Conservation (phyloP, 371 early-diverging fungal species). For the Lichtheimia ornata region DNA sequence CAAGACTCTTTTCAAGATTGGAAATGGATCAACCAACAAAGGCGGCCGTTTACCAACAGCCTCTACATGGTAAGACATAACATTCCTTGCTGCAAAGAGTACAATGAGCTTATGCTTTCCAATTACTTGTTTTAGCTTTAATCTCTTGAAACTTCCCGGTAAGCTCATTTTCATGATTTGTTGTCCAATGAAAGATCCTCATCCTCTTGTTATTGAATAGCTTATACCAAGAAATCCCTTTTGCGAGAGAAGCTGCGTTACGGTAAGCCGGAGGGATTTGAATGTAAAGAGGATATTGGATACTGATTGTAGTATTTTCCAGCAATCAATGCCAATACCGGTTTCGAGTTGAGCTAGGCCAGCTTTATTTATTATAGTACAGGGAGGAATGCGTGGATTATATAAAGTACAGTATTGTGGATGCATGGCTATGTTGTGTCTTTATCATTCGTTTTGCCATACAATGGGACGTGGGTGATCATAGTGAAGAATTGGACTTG, state of each 20-base stretch:
- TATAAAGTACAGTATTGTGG: neutral
- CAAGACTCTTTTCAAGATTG: slow-evolving; percentile 52
- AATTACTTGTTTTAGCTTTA: slow-evolving; percentile 63
- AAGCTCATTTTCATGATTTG: slow-evolving; percentile 1
- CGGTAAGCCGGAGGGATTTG: slow-evolving; percentile 26
- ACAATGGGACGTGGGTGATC: neutral
- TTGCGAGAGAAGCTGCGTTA: slow-evolving; percentile 56
- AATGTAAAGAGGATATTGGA: neutral
- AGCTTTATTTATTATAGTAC: neutral
- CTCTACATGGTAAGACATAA: slow-evolving; percentile 44
- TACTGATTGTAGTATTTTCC: slow-evolving; percentile 9
- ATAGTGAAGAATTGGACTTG: slow-evolving; percentile 8
- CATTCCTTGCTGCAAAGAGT: neutral
- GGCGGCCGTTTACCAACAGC: slow-evolving; percentile 56
- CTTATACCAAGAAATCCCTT: slow-evolving; percentile 56
- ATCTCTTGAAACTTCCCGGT: slow-evolving; percentile 86
- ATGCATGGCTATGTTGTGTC: neutral
- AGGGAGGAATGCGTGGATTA: neutral
- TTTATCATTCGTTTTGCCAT: slow-evolving; percentile 8
- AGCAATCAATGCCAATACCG: slow-evolving; percentile 56
- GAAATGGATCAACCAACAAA: slow-evolving; percentile 22
- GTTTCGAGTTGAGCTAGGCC: slow-evolving; percentile 47
- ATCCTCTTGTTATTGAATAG: slow-evolving; percentile 12
- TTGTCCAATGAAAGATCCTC: neutral
- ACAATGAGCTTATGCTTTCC: neutral